phyloP scores from a whole-genome alignment of 148 eudicot species.

The Persicaria maculosa region DNA sequence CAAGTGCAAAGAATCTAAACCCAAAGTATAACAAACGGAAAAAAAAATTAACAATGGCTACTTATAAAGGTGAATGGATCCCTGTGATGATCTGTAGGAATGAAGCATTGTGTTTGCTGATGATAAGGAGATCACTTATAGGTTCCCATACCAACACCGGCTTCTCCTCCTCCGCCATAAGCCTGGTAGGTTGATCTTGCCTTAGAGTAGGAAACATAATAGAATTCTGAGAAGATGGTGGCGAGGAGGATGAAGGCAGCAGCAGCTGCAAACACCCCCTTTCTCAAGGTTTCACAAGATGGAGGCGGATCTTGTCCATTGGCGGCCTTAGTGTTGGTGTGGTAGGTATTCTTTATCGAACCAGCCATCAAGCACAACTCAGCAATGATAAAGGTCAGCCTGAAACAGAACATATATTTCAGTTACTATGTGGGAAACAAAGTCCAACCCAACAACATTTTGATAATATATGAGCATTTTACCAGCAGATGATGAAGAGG shows the following conservation, averaged over 20 bases:
- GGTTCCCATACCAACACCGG: constrained; percentile 38
- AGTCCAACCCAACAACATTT: background rate
- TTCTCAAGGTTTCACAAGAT: constrained; percentile 71
- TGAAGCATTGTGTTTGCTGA: background rate
- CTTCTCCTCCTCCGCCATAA: constrained; percentile 49
- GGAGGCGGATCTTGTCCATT: constrained; percentile 37
- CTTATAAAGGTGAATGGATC: no score
- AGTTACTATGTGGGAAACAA: background rate
- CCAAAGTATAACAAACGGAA: no score
- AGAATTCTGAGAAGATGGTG: constrained; percentile 54
- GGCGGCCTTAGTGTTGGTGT: constrained; percentile 43
- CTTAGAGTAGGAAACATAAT: constrained; percentile 54
- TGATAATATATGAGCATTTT: background rate
- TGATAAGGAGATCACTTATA: constrained; percentile 24
- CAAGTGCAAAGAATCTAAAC: no score
- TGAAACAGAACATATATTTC: constrained; percentile 16
- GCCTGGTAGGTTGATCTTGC: constrained; percentile 35
- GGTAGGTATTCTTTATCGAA: constrained; percentile 71
- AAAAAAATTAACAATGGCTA: no score
- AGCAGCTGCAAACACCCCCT: constrained; percentile 91
- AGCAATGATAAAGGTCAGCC: constrained; percentile 71
- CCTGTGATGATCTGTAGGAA: background rate
- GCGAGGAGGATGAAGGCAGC: constrained; percentile 80
- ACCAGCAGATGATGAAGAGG: constrained; percentile 88
- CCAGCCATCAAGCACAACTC: constrained; percentile 76